Conservation (phyloP, 225 moss, liverwort and hornwort species). For the Anthoceros angustus region DNA sequence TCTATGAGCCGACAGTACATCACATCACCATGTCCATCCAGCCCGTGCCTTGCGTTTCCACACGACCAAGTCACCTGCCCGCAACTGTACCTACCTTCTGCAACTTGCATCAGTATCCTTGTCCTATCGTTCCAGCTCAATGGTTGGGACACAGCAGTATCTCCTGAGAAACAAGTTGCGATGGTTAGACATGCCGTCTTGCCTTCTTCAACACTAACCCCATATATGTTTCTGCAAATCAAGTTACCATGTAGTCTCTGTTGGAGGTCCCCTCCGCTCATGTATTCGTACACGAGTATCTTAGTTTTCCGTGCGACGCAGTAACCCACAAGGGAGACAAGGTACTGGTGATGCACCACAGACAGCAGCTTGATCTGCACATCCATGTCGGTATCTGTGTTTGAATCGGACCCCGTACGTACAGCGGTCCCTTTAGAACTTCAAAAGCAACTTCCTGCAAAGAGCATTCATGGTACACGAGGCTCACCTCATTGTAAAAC, state of each 20-base stretch:
- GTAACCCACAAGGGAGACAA: conserved; percentile 37
- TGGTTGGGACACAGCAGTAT: conserved; percentile 14
- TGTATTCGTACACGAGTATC: conserved; percentile 34
- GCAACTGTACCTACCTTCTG: conserved; percentile 22
- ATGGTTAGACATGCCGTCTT: not conserved
- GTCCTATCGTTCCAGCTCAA: conserved; percentile 29
- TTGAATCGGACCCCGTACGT: not conserved
- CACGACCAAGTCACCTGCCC: not conserved
- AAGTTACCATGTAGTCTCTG: conserved; percentile 28
- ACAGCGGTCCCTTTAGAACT: not conserved
- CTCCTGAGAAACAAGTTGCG: conserved; percentile 11
- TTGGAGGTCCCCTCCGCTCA: conserved; percentile 40
- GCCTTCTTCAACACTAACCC: not conserved
- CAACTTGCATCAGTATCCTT: conserved; percentile 23
- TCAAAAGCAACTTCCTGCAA: not conserved
- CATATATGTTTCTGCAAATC: not conserved
- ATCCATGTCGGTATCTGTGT: conserved; percentile 4
- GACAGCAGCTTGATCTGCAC: conserved; percentile 41
- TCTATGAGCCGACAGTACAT: not conserved
- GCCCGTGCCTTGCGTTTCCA: conserved; percentile 2
- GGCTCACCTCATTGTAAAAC: conserved; percentile 28
- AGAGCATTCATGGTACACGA: conserved; percentile 3
- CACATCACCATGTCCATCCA: not conserved
- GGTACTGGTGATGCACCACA: conserved; percentile 28
- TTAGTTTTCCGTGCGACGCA: conserved; percentile 13